phyloP scores from a whole-genome alignment of 2,329 filamentous ascomycete genomes.

The Colletotrichum echinochloae region DNA sequence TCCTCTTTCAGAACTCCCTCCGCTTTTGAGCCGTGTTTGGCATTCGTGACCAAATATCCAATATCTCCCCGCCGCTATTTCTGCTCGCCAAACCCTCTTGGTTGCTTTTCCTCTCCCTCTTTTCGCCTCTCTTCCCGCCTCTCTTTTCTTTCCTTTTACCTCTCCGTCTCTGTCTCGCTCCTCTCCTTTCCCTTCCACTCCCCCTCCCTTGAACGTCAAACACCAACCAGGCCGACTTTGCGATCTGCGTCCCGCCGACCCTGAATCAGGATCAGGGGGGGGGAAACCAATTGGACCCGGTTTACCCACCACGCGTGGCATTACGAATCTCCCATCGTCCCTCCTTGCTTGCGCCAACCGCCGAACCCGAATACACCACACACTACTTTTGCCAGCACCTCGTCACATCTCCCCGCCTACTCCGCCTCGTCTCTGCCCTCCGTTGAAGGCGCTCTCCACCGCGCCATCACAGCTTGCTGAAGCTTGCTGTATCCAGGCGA shows the following conservation, averaged over 20 bases:
- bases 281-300: constrained; percentile 19
- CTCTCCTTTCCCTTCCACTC: not conserved
- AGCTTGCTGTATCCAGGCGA: constrained; percentile 15
- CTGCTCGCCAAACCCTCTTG: constrained; percentile 3
- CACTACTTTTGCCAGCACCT: constrained; percentile 10
- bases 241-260: constrained; percentile 28
- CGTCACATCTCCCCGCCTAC: not conserved
- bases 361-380: constrained; percentile 15
- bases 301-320: constrained; percentile 28
- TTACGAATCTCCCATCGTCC: constrained; percentile 17
- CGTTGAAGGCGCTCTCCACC: constrained; percentile 26
- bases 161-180: not conserved
- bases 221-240: constrained; percentile 11
- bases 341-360: constrained; percentile 31
- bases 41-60: constrained; percentile 39
- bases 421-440: constrained; percentile 18
- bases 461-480: constrained; percentile 5
- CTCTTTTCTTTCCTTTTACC: not conserved
- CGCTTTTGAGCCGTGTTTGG: constrained; percentile 35
- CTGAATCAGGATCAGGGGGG: not conserved
- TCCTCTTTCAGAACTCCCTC: constrained; percentile 27
- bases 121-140: not conserved
- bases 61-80: constrained; percentile 36
- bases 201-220: constrained; percentile 27
- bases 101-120: not conserved